These are phyloP conservation scores for Phytopythium montanum DNA, from an alignment of 352 stramenopile genomes.

Conservation along the genomic window DNA sequence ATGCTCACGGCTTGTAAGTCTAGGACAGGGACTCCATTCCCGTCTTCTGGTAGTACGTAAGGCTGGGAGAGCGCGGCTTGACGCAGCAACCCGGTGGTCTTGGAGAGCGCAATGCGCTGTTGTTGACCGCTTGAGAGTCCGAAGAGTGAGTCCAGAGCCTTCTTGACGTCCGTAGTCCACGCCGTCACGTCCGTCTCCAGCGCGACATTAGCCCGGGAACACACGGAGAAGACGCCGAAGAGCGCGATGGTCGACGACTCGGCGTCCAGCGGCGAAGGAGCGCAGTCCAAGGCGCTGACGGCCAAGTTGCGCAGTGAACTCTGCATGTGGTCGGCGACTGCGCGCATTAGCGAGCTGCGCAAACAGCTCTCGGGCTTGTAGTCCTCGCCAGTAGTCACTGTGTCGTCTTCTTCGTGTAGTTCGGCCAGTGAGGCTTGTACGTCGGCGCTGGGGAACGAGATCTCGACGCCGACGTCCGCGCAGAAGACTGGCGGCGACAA, in stretches of 20 bases:
- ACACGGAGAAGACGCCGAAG: constrained; percentile 32
- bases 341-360: constrained; percentile 31
- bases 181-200: constrained; percentile 16
- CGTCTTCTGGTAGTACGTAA: constrained; percentile 31
- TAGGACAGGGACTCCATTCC: constrained; percentile 39
- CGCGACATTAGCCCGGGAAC: constrained; percentile 41
- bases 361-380: constrained; percentile 22
- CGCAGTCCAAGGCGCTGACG: constrained; percentile 39
- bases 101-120: constrained; percentile 16
- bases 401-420: constrained; percentile 7
- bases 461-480: constrained; percentile 37
- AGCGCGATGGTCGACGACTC: constrained; percentile 27
- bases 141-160: constrained; percentile 25
- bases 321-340: constrained; percentile 27
- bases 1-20: constrained; percentile 31
- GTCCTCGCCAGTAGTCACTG: not conserved
- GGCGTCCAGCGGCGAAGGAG: constrained; percentile 24
- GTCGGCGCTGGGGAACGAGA: constrained; percentile 31
- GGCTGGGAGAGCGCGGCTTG: constrained; percentile 25
- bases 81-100: constrained; percentile 24
- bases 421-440: constrained; percentile 17
- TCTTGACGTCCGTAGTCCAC: constrained; percentile 24
- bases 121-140: constrained; percentile 15
- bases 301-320: constrained; percentile 28
- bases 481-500: constrained; percentile 27